Conservation (phyloP, 306 rosid species). For the Trifolium dubium region DNA sequence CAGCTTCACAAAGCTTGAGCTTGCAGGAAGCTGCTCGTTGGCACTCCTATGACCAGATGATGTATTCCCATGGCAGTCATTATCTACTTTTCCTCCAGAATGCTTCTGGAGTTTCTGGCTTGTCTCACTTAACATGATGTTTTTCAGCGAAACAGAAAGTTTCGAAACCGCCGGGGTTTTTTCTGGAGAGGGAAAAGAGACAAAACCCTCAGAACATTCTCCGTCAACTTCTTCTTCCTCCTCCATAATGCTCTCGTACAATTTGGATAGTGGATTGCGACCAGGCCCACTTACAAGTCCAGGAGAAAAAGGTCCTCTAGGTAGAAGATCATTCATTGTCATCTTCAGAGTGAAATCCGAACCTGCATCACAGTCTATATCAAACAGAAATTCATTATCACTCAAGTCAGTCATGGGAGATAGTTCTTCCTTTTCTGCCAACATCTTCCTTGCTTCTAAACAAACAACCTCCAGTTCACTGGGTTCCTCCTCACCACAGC, state of each 20-base stretch:
- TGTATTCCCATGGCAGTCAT: conserved; percentile 56
- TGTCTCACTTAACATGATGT: conserved; percentile 61
- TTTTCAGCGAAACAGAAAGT: conserved; percentile 70
- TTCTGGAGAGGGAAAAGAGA: conserved; percentile 38
- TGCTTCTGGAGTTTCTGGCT: conserved; percentile 51
- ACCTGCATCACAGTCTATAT: conserved; percentile 75
- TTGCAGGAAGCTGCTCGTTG: conserved; percentile 89
- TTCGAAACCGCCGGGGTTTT: conserved; percentile 55
- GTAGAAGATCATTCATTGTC: conserved; percentile 49
- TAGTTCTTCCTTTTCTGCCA: conserved; percentile 66
- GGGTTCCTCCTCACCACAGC: conserved; percentile 88
- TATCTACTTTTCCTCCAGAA: conserved; percentile 61
- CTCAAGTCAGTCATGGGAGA: conserved; percentile 64
- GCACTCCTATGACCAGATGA: conserved; percentile 92
- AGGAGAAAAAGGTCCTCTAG: conserved; percentile 51
- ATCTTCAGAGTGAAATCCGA: conserved; percentile 42
- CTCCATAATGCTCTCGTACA: conserved; percentile 85
- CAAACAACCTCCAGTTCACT: conserved; percentile 94
- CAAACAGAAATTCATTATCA: conserved; percentile 69
- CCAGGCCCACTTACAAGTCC: conserved; percentile 51
- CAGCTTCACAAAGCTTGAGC: conserved; percentile 80
- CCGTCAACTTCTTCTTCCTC: conserved; percentile 63
- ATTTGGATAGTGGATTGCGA: conserved; percentile 66
- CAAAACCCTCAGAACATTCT: conserved; percentile 51
- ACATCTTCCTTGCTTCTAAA: conserved; percentile 76